These are phyloP conservation scores for Rhexocercosporidium sp. DNA, from an alignment of 2,329 filamentous ascomycete genomes.

Conservation along the genomic window DNA sequence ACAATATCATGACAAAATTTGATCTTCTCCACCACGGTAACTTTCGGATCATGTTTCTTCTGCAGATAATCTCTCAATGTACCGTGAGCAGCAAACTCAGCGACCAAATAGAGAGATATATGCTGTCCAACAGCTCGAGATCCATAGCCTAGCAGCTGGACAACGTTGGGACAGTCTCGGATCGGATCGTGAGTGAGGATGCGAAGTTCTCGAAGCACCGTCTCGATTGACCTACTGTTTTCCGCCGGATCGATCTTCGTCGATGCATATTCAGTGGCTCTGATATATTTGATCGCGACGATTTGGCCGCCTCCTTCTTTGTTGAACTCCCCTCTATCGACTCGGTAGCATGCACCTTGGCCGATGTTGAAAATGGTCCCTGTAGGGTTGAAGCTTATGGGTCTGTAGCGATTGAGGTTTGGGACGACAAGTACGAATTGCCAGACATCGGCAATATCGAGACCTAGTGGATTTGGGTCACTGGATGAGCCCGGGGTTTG, in stretches of 20 bases:
- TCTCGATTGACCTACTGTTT: neutral
- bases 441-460: neutral
- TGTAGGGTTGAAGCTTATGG: neutral
- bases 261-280: neutral
- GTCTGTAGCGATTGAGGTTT: neutral
- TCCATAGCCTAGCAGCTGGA: neutral
- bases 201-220: neutral
- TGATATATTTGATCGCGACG: conserved; percentile 1
- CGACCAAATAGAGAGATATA: neutral
- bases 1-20: neutral
- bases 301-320: neutral
- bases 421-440: neutral
- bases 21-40: neutral
- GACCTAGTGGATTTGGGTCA: neutral
- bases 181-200: neutral
- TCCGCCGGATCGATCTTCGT: neutral
- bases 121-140: neutral
- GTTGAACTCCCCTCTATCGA: neutral
- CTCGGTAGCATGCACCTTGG: neutral
- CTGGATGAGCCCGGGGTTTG: neutral
- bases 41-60: neutral
- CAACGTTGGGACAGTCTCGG: neutral
- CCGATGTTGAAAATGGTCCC: neutral
- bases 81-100: neutral
- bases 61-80: neutral